Base-by-base conservation (phyloP, 2,329 filamentous ascomycete species). In the Nannizzia gypsea region DNA sequence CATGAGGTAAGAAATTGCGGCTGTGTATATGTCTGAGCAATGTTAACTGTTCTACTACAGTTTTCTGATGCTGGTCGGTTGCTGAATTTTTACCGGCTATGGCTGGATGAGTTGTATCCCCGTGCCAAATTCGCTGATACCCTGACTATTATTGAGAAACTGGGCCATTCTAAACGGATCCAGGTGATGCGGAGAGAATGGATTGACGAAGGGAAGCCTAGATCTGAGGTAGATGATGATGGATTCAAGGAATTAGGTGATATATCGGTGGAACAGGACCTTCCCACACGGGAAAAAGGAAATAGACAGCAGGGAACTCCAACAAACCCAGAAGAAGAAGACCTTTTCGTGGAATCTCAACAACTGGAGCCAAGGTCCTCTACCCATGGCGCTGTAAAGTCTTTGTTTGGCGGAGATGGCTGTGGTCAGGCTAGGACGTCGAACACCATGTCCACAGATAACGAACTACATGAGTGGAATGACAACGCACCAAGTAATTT, bases 21-120 rank as follows among this genome's bases (percentile, higher is more conserved):
- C 15, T 11, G 8, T 17, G 2, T 17, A 4, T 34, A n/a, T 6
- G 8, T 54, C 48, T 6, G 17, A 57, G 8, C 38, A 20, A 3
- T 54, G 31, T 11, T 28, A 22, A 46, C 2, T 57, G 31, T n/a
- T 34, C 2, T 22, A 17, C 8, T 46, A 52, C 59, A 92, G 85
- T 97, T 93, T 73, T 86, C 87, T 17, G 93, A 99, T 70, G 83
- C 90, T 9, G 82, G 86, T 0, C 83, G 85, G 15, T 80, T 99
- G 24, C 80, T 99, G 55, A 89, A 88, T 24, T 89, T 95, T 70
- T 99, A 97, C 70, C 93, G 97, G 71, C 74, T 96, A 60, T 99
- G 93, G 93, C 86, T 99, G 1, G 92, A 99, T 73, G 90, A 96
- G 69, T 79, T 99, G 11, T 99, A 91, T 69, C 93, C 93, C 11